Evolutionary conservation across 208 protist species (phyloP), one percentile per base, ranked within the genome.

Genomic region (Trichomonas tenax): DNA sequence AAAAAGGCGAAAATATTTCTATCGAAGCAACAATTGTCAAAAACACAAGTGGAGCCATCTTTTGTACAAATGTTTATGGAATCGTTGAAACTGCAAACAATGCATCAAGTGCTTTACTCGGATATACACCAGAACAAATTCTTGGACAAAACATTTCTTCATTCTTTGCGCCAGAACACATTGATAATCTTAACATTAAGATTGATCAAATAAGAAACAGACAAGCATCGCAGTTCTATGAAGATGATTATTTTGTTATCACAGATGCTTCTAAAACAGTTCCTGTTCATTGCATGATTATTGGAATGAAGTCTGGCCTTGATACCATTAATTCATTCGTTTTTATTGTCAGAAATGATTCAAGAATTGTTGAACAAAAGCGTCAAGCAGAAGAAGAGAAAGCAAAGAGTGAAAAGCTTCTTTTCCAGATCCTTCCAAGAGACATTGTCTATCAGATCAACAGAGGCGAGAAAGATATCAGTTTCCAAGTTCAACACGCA

Each of bases 71-170:
- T 17, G 21, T 51, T 15, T 34, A 93, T 38, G 26, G 26, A 34
- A 51, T 93, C 44, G 45, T 93, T 38, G 86, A 93, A 51, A 34
- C 15, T 0, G n/a, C 44, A n/a, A 93, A 93, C 36, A 41, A 41
- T 38, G 9, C 86, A 38, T 26, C 44, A 21, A 51, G 40, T 21
- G 17, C 44, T 17, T 48, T 93, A n/a, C 46, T 93, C 38, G 86
- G 86, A 1, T 93, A 51, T 51, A 93, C 86, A 51, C 86, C 86
- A 49, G 86, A 93, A 51, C 86, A 93, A 93, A 93, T 93, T 10
- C 31, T 93, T 31, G 86, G 86, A 17, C 86, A 93, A 51, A 93
- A 93, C 38, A 9, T 93, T 48, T 34, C 11, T 34, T 38, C 44
- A 51, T 38, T 93, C 21, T 38, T 93, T 17, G 17, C 23, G 9